These are phyloP conservation scores for Choricystis sp. DNA, from an alignment of 139 green algal species.

Conservation along the genomic window DNA sequence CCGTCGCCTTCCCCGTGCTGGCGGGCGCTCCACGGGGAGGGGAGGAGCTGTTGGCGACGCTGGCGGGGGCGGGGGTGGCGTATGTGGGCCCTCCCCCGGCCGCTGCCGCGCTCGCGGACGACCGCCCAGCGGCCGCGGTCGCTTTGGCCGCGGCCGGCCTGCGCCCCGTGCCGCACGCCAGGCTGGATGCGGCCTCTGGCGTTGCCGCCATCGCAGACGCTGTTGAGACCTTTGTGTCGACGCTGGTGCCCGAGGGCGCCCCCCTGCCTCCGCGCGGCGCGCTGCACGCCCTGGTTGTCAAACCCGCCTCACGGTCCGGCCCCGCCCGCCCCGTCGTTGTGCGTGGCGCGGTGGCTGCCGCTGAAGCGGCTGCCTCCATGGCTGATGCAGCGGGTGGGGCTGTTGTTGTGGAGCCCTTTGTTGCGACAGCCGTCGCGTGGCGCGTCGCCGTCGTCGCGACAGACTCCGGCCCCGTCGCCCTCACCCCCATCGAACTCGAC, in stretches of 20 bases:
- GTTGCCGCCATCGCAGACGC: too few species aligned
- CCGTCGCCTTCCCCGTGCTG: not conserved
- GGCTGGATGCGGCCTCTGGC: not conserved
- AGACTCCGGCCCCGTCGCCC: not conserved
- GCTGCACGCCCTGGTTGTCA: too few species aligned
- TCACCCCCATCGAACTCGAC: not conserved
- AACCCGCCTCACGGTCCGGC: too few species aligned
- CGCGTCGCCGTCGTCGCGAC: not conserved
- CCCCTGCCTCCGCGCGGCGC: too few species aligned
- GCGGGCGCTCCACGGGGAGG: not conserved
- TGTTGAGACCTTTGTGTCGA: too few species aligned
- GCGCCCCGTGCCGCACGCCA: not conserved
- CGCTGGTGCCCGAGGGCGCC: too few species aligned
- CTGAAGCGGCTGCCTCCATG: too few species aligned
- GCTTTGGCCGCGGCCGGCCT: not conserved
- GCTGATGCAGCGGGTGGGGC: too few species aligned
- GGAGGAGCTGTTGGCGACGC: not conserved
- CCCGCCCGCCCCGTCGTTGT: too few species aligned
- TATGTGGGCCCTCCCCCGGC: not conserved
- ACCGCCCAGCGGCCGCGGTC: not conserved
- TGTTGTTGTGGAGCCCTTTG: not conserved
- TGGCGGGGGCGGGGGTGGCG: not conserved
- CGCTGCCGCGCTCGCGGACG: not conserved
- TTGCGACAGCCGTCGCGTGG: not conserved
- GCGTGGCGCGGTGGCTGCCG: too few species aligned